Evolutionary conservation across 768 basidiomycete genomes (phyloP).

Genomic region (Chlorophyllum brunneum): DNA sequence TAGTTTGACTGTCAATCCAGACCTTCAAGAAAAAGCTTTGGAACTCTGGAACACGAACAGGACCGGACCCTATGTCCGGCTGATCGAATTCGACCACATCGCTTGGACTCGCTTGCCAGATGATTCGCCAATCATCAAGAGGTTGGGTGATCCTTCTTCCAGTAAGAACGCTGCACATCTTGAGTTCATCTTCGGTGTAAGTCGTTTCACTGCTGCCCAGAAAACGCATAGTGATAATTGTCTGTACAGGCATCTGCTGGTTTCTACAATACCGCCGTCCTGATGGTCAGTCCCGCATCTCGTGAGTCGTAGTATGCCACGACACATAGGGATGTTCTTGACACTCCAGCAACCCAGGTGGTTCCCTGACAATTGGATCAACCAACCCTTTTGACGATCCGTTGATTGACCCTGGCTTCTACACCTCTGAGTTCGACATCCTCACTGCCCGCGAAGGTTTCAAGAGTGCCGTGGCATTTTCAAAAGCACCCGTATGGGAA

Average conservation of each 20-base stretch:
- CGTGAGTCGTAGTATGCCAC: constrained; percentile 14
- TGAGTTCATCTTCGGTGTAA: constrained; percentile 5
- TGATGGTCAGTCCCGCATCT: constrained; percentile 25
- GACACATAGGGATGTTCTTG: not conserved
- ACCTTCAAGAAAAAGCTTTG: constrained; percentile 4
- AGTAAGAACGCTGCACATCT: constrained; percentile 14
- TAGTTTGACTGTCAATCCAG: not conserved
- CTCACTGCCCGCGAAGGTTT: constrained; percentile 19
- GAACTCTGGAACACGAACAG: constrained; percentile 13
- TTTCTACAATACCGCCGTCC: constrained; percentile 18
- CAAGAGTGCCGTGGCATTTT: constrained; percentile 16
- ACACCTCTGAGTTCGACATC: constrained; percentile 13
- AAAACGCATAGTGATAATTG: too few relatives aligned
- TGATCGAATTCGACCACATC: constrained; percentile 2
- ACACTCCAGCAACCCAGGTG: constrained; percentile 14
- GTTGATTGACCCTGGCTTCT: constrained; percentile 16
- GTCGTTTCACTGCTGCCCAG: not conserved
- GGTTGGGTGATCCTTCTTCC: constrained; percentile 10
- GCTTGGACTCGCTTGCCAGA: constrained; percentile 11
- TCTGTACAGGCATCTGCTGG: constrained; percentile 14
- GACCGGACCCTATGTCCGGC: constrained; percentile 10
- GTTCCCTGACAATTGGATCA: constrained; percentile 17
- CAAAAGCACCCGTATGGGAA: constrained; percentile 17
- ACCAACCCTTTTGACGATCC: constrained; percentile 24
- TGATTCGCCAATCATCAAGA: constrained; percentile 1